Evolutionary conservation across 208 protist genomes (phyloP).

Genomic region (Trypanosoma avium): DNA sequence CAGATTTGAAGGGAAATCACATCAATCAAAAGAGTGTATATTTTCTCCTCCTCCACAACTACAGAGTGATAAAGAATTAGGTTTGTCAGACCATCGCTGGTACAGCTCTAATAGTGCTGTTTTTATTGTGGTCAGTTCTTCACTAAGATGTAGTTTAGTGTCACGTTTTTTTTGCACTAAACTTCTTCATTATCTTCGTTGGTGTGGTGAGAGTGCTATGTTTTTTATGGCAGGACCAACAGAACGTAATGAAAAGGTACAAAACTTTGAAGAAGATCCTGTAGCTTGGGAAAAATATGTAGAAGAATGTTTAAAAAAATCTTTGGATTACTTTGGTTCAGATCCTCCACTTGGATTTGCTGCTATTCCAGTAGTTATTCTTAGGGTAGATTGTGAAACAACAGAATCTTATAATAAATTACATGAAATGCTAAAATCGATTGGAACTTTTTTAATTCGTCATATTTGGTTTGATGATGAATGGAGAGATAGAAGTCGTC

Average conservation of each 20-base stretch:
- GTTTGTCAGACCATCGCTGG: constrained; percentile 23
- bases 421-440: constrained; percentile 30
- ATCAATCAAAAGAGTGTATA: constrained; percentile 1
- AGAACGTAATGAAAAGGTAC: constrained; percentile 34
- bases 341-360: constrained; percentile 50
- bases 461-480: constrained; percentile 65
- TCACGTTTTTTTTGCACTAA: constrained; percentile 73
- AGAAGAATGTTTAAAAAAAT: constrained; percentile 28
- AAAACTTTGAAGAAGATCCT: constrained; percentile 33
- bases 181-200: constrained; percentile 58
- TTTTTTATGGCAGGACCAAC: constrained; percentile 39
- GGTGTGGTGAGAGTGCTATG: constrained; percentile 65
- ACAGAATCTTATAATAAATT: constrained; percentile 35
- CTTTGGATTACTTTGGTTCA: constrained; percentile 50
- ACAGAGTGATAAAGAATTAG: not conserved
- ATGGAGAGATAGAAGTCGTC: constrained; percentile 30
- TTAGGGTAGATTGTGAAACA: constrained; percentile 55
- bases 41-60: not conserved
- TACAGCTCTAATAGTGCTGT: constrained; percentile 44
- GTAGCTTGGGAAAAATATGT: constrained; percentile 39
- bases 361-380: constrained; percentile 50
- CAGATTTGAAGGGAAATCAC: constrained; percentile 8
- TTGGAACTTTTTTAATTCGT: constrained; percentile 44
- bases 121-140: constrained; percentile 62
- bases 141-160: constrained; percentile 41